Base-by-base conservation (phyloP, 305 asterid species). In the Vinca major region DNA sequence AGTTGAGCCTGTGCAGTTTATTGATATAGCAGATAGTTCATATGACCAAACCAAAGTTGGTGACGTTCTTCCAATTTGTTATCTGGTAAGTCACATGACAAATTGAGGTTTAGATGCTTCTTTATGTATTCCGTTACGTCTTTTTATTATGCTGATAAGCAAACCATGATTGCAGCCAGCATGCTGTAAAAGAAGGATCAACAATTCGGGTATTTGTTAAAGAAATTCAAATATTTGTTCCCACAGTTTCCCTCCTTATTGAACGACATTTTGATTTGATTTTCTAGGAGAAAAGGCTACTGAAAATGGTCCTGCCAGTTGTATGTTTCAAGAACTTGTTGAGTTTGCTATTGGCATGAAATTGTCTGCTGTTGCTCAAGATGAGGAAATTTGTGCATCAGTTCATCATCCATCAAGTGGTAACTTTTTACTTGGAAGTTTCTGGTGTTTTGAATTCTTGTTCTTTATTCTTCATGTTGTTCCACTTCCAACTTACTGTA, bases 391-490 rank as follows among this genome's bases (percentile, higher is more conserved):
- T 11, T 75, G 84, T 63, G 69, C 89, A 62, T 71, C 77, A 72
- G 94, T 69, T 55, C 80, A 68, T 75, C 96, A 90, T 77, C 91
- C 82, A 71, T 89, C 92, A 66, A 93, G 94, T 65, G 99, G 99
- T 90, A 90, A 87, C 63, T 13, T 66, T 58, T 50, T 17, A 39
- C 53, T 65, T 48, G 73, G 73, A 21, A 13, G 54, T 68, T 67
- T 58, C 9, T 7, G 2, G 52, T 41, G 69, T 70, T 68, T 51
- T 41, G 68, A 36, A 12, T 37, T 73, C 47, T 64, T 62, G 56
- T 67, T 66, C 69, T 52, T 71, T 63, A 33, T 13, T 71, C 11
- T 62, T 41, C 16, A 63, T 26, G 41, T 43, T 52, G 33, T 48
- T 65, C 14, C 68, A 12, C 14, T 48, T 65, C 14, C 68, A 12